phyloP scores from a whole-genome alignment of 306 rosid genomes.

The Sicyos baderoa region DNA sequence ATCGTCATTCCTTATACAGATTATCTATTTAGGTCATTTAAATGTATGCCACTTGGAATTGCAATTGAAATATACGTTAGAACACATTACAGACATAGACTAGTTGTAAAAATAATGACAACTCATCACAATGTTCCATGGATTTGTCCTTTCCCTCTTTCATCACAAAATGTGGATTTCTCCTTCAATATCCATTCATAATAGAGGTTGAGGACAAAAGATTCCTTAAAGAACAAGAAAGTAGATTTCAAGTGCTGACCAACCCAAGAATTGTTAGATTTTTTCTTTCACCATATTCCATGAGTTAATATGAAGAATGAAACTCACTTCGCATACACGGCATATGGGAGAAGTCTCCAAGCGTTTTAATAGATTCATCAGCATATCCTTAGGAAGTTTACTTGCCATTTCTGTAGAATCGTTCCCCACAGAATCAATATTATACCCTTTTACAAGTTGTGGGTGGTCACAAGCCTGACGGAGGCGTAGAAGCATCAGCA shows the following conservation, averaged over 20 bases:
- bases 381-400: constrained; percentile 58
- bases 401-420: constrained; percentile 68
- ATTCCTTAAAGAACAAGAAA: neutral
- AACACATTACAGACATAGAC: neutral
- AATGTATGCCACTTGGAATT: constrained; percentile 2
- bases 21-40: neutral
- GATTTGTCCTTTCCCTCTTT: neutral
- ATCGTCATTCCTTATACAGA: constrained; percentile 15
- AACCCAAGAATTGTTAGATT: neutral
- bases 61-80: neutral
- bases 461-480: constrained; percentile 99
- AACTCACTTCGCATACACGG: constrained; percentile 66
- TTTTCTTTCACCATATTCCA: neutral
- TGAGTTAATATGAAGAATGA: neutral
- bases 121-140: neutral
- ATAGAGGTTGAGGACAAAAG: neutral
- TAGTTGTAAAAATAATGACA: neutral
- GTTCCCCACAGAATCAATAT: constrained; percentile 55
- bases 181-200: neutral
- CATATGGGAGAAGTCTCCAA: constrained; percentile 74
- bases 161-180: neutral
- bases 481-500: constrained; percentile 90
- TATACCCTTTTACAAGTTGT: constrained; percentile 68
- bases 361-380: constrained; percentile 43
- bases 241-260: neutral